Base-by-base conservation (phyloP, 371 early-diverging fungal genomes). In the Parasitella parasitica region DNA sequence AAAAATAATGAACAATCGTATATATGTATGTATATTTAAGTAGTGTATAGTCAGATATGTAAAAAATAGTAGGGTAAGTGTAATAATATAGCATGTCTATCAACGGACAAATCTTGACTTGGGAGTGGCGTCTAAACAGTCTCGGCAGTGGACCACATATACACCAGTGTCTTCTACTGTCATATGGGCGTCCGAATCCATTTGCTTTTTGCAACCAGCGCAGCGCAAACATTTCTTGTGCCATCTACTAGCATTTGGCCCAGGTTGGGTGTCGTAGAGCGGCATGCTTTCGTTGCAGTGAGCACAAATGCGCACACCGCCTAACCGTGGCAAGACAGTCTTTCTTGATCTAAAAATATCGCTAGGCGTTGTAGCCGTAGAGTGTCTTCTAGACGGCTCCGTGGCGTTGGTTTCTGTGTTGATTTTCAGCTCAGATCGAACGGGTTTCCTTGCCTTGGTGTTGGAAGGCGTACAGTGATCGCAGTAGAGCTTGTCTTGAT, bases 401-500 rank as follows among this genome's bases (percentile, higher is more conserved):
- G 35, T 15, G 13, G 34, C 12, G 9, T 36, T 12, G 13, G 28
- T 28, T 13, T 39, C 35, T 16, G 27, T 32, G 6, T 28, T 57
- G 39, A 50, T 24, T 22, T 22, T 20, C 9, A 38, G 7, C 0
- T 22, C 37, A 36, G 22, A 16, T 8, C 43, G 27, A 12, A 22
- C 20, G 13, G 50, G 13, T 34, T 16, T 38, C 6, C 30, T 43
- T 28, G 39, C 1, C 2, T 36, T 53, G 35, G 11, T 63, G 15
- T 37, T 43, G 9, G 39, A 20, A 20, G 57, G 35, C 48, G 43
- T 72, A 66, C 89, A 89, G 24, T 67, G 43, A 22, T 86, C 88
- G 55, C 89, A 89, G 53, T 86, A 87, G 0, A 85, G 81, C 0
- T 68, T 71, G 1, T 78, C 76, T n/a, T 80, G 70, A 9, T 75